A percentile compares a stretch with the other conserved stretches of the same genome.
These are phyloP conservation scores for Entomortierella beljakovae DNA, from an alignment of 192 early-diverging fungal genomes.

Conservation along the genomic window DNA sequence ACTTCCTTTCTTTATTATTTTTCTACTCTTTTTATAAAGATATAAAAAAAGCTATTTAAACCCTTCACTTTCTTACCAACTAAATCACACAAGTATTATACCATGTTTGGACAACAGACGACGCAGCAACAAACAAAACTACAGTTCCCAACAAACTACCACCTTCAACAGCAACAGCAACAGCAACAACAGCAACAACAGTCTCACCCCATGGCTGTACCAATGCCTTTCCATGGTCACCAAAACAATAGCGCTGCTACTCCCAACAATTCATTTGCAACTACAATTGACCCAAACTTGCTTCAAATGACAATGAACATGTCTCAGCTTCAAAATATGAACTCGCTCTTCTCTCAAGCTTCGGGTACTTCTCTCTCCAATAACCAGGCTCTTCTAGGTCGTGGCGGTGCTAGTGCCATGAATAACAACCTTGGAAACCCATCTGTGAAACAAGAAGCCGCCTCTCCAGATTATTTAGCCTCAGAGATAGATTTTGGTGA, in stretches of 20 bases:
- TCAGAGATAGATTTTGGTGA: constrained; percentile 56
- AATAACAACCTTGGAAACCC: constrained; percentile 24
- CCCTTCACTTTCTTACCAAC: background rate
- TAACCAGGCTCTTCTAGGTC: constrained; percentile 16
- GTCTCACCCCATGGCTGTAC: constrained; percentile 23
- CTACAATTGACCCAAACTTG: constrained; percentile 44
- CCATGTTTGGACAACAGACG: constrained; percentile 40
- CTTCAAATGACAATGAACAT: constrained; percentile 49
- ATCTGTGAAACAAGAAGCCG: constrained; percentile 53
- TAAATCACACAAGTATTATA: background rate
- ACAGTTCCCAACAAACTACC: constrained; percentile 52
- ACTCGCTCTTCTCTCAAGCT: constrained; percentile 33
- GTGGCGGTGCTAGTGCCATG: constrained; percentile 17
- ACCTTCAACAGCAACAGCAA: constrained; percentile 49
- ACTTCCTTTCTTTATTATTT: constrained; percentile 1
- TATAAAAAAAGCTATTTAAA: too few relatives aligned
- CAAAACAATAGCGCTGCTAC: constrained; percentile 29
- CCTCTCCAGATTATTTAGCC: constrained; percentile 44
- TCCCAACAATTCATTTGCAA: constrained; percentile 38
- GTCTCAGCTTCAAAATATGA: constrained; percentile 43
- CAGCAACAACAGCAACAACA: constrained; percentile 26
- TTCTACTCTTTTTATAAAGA: too few relatives aligned
- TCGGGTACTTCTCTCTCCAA: constrained; percentile 38
- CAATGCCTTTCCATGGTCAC: constrained; percentile 32
- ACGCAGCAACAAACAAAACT: constrained; percentile 44